Evolutionary conservation across 805 yeast species (phyloP), one percentile per base, ranked within the genome.

Genomic region (Metschnikowia amazonensis): DNA sequence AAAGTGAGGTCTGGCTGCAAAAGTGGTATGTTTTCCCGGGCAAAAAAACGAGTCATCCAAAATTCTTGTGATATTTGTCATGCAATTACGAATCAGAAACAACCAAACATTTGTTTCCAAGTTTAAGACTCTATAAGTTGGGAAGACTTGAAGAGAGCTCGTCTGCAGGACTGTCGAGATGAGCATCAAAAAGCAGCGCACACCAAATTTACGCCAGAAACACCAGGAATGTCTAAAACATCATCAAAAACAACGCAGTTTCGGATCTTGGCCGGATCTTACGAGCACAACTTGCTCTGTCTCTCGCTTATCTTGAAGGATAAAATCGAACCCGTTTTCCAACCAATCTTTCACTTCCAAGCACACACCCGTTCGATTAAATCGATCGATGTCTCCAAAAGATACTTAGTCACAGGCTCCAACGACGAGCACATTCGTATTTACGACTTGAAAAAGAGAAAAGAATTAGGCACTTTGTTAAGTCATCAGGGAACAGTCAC

Each of bases 381-480:
- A 63, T 76, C 94, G 39, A 74, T 94, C 53, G 97, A 92, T 51
- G 71, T 82, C 17, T 87, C 94, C 24, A 84, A 80, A 57, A 74
- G 97, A 59, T 89, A 89, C 60, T 70, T 94, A 34, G 97, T 89
- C 3, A 86, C 96, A 2, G 99, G 98, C 3, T 83, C 95, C 3
- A 92, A 92, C 62, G 99, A 94, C 63, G 98, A 94, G 64, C 96
- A 88, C 62, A 89, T 94, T 48, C 81, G 95, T 56, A 86, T 94
- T 14, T 94, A 94, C 63, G 99, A 94, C 68, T 71, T 94, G 50
- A 97, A 89, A 59, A 89, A 87, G 61, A 79, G 99, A 60, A 89
- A 89, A 58, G 99, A 94, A 64, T 73, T 94, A 47, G 99, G 99
- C 9, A 88, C 95, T 1, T 67, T 94, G 45, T 69, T 92, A 59